Evolutionary conservation across 495 filamentous ascomycete genomes (phyloP).

Genomic region (Amniculicola lignicola): DNA sequence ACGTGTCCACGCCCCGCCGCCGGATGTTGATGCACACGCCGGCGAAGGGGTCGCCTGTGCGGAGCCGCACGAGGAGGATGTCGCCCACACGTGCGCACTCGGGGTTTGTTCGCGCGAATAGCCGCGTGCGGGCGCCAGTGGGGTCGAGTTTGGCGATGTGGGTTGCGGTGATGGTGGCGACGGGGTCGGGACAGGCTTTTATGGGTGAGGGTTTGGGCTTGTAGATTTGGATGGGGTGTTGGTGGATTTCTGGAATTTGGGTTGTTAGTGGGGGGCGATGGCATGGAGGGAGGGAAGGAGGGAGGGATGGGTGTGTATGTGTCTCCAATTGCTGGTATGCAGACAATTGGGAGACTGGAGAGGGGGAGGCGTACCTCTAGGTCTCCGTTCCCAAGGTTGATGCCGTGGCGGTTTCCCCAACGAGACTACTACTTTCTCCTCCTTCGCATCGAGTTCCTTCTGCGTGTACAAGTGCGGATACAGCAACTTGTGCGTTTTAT

Average conservation of each 20-base stretch:
- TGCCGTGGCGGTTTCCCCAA: no score
- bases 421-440: no score
- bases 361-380: no score
- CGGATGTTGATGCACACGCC: constrained; percentile 84
- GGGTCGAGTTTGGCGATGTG: constrained; percentile 78
- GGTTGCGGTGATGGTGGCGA: constrained; percentile 56
- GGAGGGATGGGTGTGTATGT: not conserved
- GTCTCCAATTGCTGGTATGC: no score
- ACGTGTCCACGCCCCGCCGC: constrained; percentile 78
- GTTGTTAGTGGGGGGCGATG: not conserved
- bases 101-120: constrained; percentile 72
- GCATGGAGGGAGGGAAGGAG: not conserved
- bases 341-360: no score
- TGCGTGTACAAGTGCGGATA: constrained; percentile 8
- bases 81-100: constrained; percentile 78
- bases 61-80: constrained; percentile 81
- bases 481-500: constrained; percentile 5
- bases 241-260: not conserved
- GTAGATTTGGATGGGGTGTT: constrained; percentile 11
- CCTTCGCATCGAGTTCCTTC: not conserved
- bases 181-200: constrained; percentile 50
- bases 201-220: constrained; percentile 26
- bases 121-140: constrained; percentile 69
- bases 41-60: constrained; percentile 82
- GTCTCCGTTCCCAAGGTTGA: no score